Conservation (phyloP, 305 asterid genomes). For the Fraxinus nigra region DNA sequence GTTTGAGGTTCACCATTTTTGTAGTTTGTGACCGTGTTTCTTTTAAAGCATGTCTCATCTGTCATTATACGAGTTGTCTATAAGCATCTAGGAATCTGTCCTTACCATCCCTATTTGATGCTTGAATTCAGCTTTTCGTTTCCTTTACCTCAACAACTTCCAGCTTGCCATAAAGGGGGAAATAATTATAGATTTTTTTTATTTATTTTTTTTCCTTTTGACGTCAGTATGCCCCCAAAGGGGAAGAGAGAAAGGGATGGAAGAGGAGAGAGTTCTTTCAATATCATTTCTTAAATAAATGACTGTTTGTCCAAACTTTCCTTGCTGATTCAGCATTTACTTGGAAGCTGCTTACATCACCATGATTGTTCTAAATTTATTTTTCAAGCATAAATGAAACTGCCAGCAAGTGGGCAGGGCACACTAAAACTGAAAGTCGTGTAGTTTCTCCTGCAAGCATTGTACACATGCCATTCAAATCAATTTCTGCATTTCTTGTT, state of each 20-base stretch:
- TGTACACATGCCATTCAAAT: background rate
- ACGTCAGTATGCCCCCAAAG: background rate
- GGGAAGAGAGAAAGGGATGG: background rate
- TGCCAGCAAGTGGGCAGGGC: background rate
- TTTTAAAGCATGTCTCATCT: conserved; percentile 9
- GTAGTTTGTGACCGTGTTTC: background rate
- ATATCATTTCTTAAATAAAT: background rate
- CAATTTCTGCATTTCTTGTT: background rate
- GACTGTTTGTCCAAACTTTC: background rate
- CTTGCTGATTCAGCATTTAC: background rate
- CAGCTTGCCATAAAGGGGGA: background rate
- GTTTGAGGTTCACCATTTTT: conserved; percentile 15
- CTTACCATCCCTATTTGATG: background rate
- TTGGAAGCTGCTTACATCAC: background rate
- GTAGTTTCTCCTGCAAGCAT: background rate
- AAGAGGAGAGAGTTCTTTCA: background rate
- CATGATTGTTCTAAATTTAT: background rate
- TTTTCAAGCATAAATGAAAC: background rate
- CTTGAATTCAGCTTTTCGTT: background rate
- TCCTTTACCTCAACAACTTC: background rate
- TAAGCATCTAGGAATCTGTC: background rate
- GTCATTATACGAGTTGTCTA: conserved; percentile 7
- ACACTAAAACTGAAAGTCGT: background rate
- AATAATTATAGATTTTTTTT: background rate
- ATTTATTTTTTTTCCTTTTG: background rate